Percentiles rank a stretch among this genome's conserved stretches.
Conservation (phyloP, 176 grass and related monocot species). For the Raddia guianensis region DNA sequence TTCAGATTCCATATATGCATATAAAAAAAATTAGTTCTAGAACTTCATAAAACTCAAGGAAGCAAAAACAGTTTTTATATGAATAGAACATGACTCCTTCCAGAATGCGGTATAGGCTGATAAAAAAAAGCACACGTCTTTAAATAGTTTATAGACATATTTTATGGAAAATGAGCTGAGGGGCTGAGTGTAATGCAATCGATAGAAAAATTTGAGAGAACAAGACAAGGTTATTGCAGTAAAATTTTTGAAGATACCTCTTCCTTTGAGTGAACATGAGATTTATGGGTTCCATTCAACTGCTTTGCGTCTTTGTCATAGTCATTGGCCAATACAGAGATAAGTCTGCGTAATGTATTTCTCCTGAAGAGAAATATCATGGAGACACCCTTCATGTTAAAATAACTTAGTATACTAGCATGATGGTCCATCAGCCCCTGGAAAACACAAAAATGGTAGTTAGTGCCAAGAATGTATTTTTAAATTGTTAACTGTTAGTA, state of each 20-base stretch:
- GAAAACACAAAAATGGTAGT: conserved; percentile 37
- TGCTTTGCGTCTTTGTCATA: conserved; percentile 91
- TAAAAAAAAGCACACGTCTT: neutral
- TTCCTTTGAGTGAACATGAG: conserved; percentile 89
- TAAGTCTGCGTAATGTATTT: conserved; percentile 77
- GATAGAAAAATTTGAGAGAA: neutral
- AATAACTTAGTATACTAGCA: conserved; percentile 73
- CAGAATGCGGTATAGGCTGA: neutral
- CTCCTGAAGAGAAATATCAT: conserved; percentile 91
- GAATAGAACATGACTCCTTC: neutral
- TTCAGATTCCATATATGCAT: neutral
- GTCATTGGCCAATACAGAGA: conserved; percentile 88
- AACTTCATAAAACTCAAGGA: neutral
- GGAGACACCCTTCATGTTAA: conserved; percentile 81
- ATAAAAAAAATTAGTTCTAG: neutral
- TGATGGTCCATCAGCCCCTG: conserved; percentile 78
- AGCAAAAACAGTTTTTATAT: conserved; percentile 7
- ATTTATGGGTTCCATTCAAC: conserved; percentile 96
- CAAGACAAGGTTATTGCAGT: neutral
- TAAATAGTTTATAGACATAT: neutral
- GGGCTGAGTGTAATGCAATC: neutral
- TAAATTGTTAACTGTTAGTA: neutral
- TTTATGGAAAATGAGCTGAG: neutral
- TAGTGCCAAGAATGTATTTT: conserved; percentile 19
- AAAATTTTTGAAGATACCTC: conserved; percentile 57